Percentiles rank a stretch among this genome's conserved stretches.
These are phyloP conservation scores for Lolium perenne DNA, from an alignment of 176 grass and related monocot genomes.

Conservation along the genomic window DNA sequence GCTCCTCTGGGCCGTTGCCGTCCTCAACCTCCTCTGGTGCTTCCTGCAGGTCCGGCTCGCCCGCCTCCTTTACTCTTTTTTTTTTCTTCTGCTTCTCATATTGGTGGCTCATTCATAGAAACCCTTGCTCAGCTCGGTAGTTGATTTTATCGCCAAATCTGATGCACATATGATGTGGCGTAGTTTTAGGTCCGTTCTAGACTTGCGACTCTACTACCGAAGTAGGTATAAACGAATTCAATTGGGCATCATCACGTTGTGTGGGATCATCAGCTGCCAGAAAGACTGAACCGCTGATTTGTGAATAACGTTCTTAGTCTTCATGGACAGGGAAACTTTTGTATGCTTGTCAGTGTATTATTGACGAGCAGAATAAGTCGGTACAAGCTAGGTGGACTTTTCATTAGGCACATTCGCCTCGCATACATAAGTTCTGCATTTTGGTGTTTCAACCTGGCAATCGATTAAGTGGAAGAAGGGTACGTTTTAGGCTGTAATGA, in stretches of 20 bases:
- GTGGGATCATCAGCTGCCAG: too few species aligned
- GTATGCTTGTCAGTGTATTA: neutral
- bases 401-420: neutral
- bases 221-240: too few species aligned
- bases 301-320: too few species aligned
- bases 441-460: conserved; percentile 23
- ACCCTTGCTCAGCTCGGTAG: too few species aligned
- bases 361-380: neutral
- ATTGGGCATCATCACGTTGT: too few species aligned
- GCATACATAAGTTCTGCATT: neutral
- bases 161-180: too few species aligned
- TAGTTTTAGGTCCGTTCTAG: too few species aligned
- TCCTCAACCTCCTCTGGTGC: conserved; percentile 96
- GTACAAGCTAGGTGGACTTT: conserved; percentile 7
- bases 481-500: conserved; percentile 21
- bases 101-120: too few species aligned
- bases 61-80: neutral
- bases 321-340: too few species aligned
- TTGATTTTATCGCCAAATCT: too few species aligned
- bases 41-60: conserved; percentile 67
- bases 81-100: neutral
- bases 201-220: too few species aligned
- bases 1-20: conserved; percentile 76
- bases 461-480: conserved; percentile 8
- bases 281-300: too few species aligned